Base-by-base conservation (phyloP, 2,329 filamentous ascomycete genomes). In the Epichloe brachyelytri region DNA sequence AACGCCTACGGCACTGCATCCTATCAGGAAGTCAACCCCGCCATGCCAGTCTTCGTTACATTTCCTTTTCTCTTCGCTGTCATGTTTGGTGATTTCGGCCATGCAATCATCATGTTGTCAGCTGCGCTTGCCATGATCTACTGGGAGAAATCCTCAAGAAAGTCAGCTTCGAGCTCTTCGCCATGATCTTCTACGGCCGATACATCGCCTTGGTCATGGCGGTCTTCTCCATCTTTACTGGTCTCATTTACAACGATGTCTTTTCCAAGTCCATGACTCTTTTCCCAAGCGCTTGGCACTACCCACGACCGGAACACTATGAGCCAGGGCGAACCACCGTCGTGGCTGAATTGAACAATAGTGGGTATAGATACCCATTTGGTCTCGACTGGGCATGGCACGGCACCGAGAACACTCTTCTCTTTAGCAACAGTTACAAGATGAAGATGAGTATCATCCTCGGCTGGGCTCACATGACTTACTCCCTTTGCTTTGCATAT, bases 31-130 rank as follows among this genome's bases (percentile, higher is more conserved):
- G 86, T 96, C 67, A 98, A 98, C 71, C 93, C 93, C 52, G 91
- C 89, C 55, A 78, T 98, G 20, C 91, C 91, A 38, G 93, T 95
- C 48, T 89, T 97, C 58, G 84, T 98, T 56, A 98, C 93, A 5
- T 98, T 98, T 70, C 93, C 94, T n/a, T 98, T 98, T 76, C 76
- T 98, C 55, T 98, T 98, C 65, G 93, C 93, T 47, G 93, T 98
- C 79, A 98, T 98, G 93, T 98, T 98, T 65, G 94, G 93, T 75
- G 93, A 98, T 69, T 84, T 95, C 53, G 94, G 93, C 48, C 93
- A 98, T 64, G 93, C 91, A 58, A 68, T 84, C 57, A 86, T 98
- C 67, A 95, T 98, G 86, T 77, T 91, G 43, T 65, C 80, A 51
- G 86, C 88, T 52, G 87, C 93, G 14, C 63, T 82, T 51, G 88